Evolutionary conservation across 805 yeast genomes (phyloP), one percentile per base, ranked within the genome.

Genomic region (Kuraishia piskuri): DNA sequence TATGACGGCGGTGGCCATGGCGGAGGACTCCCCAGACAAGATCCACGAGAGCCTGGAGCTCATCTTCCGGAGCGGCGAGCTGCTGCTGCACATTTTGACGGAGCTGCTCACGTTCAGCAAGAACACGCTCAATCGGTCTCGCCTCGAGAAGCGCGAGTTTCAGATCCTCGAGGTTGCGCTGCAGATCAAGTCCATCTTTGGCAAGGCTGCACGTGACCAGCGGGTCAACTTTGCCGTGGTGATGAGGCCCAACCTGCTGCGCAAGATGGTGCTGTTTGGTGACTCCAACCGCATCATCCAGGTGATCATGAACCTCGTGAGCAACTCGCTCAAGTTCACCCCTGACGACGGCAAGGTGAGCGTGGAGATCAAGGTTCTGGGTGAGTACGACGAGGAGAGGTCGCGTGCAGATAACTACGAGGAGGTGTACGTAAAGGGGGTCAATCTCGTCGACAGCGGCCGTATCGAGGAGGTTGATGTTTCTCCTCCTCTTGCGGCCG

Each of bases 1-100:
- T 57, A 88, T 92, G 91, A 88, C 97, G 0, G 87, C 96, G 2
- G 86, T 92, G 54, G 91, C 96, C 5, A 83, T 90, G 88, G 94
- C 88, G 21, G 98, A 94, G 65, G 75, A 74, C 25, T 92, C 88
- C 59, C 75, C 76, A 3, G 68, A 73, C 14, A 82, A 83, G 58
- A 83, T 90, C 14, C 86, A 86, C 61, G 84, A 84, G 50, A 84
- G 91, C 19, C 71, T 91, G 60, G 87, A 86, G 57, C 77, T 92
- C 52, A 91, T 92, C 52, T 89, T 88, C 68, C 79, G 96, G 63
- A 86, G 95, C 25, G 99, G 99, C 44, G 98, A 94, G 68, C 72
- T 92, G 48, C 71, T 94, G 53, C 68, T 94, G 58, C 97, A 92
- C 68, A 84, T 94, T 54, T 77, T 92, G 64, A 92, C 97, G 12